Percentiles rank a stretch among this genome's conserved stretches.
phyloP scores from a whole-genome alignment of 108 stramenopile species.

The Discostella pseudostelligera region DNA sequence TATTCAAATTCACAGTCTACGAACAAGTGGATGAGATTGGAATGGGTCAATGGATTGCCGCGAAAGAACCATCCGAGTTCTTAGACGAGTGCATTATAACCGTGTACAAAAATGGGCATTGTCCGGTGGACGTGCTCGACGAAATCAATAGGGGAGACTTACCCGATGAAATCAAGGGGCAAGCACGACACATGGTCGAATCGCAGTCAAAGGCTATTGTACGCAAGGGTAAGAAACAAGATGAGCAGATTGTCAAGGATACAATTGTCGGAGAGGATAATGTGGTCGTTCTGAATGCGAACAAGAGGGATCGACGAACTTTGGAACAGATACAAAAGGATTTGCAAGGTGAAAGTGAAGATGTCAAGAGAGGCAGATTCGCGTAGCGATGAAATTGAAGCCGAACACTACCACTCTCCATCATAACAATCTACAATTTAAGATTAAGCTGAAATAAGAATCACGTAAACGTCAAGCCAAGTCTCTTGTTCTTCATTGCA shows the following conservation, averaged over 20 bases:
- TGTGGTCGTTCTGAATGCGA: slow-evolving; percentile 65
- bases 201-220: slow-evolving; percentile 46
- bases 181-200: slow-evolving; percentile 63
- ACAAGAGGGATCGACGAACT: slow-evolving; percentile 82
- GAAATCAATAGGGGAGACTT: slow-evolving; percentile 80
- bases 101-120: slow-evolving; percentile 85
- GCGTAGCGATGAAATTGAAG: slow-evolving; percentile 3
- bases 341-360: slow-evolving; percentile 20
- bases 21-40: slow-evolving; percentile 87
- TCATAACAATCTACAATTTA: too few relatives aligned
- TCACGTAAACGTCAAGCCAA: too few relatives aligned
- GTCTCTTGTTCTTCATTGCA: too few relatives aligned
- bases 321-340: slow-evolving; percentile 83
- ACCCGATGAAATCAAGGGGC: slow-evolving; percentile 75
- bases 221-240: slow-evolving; percentile 48
- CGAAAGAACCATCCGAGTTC: slow-evolving; percentile 80
- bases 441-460: too few relatives aligned
- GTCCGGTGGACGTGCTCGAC: slow-evolving; percentile 73
- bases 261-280: slow-evolving; percentile 40
- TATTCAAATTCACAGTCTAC: slow-evolving; percentile 80
- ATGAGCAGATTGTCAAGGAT: slow-evolving; percentile 31
- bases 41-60: slow-evolving; percentile 78
- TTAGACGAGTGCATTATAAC: slow-evolving; percentile 75
- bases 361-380: slow-evolving; percentile 32
- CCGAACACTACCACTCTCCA: neutral